A percentile compares a stretch with the other conserved stretches of the same genome.
These are phyloP conservation scores for Leccinum variicolor DNA, from an alignment of 768 basidiomycete species.

Conservation along the genomic window DNA sequence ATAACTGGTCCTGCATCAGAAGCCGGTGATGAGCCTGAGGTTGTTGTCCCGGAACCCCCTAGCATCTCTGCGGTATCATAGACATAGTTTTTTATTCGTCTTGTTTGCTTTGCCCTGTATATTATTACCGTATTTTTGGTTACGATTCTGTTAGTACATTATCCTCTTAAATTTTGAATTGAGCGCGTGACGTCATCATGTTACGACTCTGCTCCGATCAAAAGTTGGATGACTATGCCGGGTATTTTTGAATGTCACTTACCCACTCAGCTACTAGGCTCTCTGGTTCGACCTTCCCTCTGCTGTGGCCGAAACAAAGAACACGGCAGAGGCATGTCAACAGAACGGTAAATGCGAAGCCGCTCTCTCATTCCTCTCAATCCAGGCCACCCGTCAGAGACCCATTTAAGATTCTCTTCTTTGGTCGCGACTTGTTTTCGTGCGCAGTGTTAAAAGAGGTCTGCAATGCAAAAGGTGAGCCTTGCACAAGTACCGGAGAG, in stretches of 20 bases:
- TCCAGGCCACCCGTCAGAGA: conserved; percentile 11
- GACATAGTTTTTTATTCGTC: conserved; percentile 5
- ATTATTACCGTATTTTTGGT: conserved; percentile 14
- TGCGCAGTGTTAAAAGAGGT: conserved; percentile 67
- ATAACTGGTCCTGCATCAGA: conserved; percentile 50
- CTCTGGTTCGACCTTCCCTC: background rate
- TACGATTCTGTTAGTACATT: background rate
- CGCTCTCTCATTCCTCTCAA: background rate
- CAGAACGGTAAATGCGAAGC: background rate
- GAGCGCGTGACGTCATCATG: no score
- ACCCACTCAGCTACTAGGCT: background rate
- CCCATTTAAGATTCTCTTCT: conserved; percentile 75
- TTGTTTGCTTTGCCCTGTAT: conserved; percentile 7
- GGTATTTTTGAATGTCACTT: background rate
- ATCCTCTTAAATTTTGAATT: background rate
- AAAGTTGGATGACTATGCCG: no score
- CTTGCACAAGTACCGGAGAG: background rate
- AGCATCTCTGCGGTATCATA: conserved; percentile 19
- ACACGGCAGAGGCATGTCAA: background rate
- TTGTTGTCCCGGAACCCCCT: conserved; percentile 18
- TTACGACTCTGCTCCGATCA: background rate
- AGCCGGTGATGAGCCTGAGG: conserved; percentile 47
- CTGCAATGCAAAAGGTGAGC: conserved; percentile 56
- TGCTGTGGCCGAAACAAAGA: background rate
- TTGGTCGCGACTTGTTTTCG: conserved; percentile 89